A percentile compares a stretch with the other conserved stretches of the same genome.
Evolutionary conservation across 2,329 filamentous ascomycete genomes (phyloP).

Genomic region (Beauveria caledonica): DNA sequence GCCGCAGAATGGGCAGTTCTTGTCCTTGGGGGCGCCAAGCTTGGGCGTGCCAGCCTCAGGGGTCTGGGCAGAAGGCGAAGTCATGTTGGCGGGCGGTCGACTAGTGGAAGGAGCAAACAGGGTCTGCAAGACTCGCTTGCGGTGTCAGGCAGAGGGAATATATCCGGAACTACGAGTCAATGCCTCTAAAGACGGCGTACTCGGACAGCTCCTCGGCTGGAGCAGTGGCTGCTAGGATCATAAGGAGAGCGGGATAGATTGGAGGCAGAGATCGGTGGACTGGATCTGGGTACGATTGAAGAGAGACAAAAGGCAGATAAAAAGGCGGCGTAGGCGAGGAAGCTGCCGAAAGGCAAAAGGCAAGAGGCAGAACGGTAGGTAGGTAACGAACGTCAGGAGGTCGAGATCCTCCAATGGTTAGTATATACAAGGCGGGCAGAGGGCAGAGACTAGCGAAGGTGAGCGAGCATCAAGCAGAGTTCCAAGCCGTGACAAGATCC

Average conservation of each 20-base stretch:
- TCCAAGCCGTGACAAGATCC: conserved; percentile 17
- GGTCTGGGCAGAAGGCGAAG: conserved; percentile 23
- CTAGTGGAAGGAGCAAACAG: conserved; percentile 5
- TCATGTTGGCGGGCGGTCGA: conserved; percentile 20
- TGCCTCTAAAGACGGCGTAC: conserved; percentile 5
- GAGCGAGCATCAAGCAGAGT: conserved; percentile 28
- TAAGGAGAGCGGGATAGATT: conserved; percentile 21
- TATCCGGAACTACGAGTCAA: conserved; percentile 5
- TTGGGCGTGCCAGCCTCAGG: conserved; percentile 33
- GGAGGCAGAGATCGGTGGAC: not conserved
- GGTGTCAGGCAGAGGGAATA: not conserved
- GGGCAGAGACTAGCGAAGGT: conserved; percentile 28
- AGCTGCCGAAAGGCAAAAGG: conserved; percentile 14
- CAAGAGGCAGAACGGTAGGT: conserved; percentile 4
- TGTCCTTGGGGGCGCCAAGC: conserved; percentile 62
- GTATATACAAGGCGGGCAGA: conserved; percentile 24
- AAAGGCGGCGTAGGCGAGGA: conserved; percentile 7
- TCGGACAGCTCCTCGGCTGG: conserved; percentile 15
- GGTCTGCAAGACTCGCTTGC: not conserved
- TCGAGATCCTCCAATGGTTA: conserved; percentile 11
- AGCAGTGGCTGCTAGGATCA: conserved; percentile 18
- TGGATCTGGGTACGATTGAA: not conserved
- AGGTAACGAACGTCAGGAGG: conserved; percentile 14
- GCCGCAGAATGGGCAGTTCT: conserved; percentile 77
- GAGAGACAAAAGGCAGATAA: not conserved